These are phyloP conservation scores for Diaporthe sp. DNA, from an alignment of 2,329 filamentous ascomycete species.

Conservation along the genomic window DNA sequence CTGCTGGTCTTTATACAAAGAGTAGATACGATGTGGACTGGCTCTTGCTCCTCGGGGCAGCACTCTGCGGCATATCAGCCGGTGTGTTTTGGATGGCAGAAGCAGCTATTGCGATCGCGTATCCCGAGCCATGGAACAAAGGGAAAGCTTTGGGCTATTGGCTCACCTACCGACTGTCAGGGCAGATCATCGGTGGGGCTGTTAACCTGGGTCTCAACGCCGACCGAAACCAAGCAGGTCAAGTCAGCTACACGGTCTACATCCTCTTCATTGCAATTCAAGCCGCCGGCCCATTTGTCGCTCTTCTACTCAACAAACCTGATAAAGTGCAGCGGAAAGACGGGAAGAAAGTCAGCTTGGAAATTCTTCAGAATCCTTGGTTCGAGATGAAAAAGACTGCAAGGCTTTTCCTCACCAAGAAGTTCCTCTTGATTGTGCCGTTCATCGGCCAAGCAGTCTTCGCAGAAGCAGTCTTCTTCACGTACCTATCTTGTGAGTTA, in stretches of 20 bases:
- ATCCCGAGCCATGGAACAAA: slow-evolving; percentile 78
- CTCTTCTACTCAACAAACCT: slow-evolving; percentile 72
- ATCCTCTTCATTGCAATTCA: slow-evolving; percentile 80
- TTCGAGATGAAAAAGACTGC: slow-evolving; percentile 72
- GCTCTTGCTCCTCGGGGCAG: slow-evolving; percentile 77
- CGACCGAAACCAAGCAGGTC: slow-evolving; percentile 68
- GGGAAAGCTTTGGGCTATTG: slow-evolving; percentile 77
- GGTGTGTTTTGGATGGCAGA: slow-evolving; percentile 84
- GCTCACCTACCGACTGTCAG: slow-evolving; percentile 66
- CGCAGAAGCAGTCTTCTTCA: slow-evolving; percentile 79
- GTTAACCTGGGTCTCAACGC: slow-evolving; percentile 79
- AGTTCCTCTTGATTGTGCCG: slow-evolving; percentile 74
- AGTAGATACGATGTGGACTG: slow-evolving; percentile 78
- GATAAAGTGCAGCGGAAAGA: slow-evolving; percentile 74
- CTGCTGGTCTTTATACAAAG: slow-evolving; percentile 79
- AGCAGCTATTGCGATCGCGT: slow-evolving; percentile 79
- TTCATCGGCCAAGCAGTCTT: slow-evolving; percentile 81
- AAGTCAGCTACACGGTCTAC: slow-evolving; percentile 78
- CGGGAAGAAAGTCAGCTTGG: slow-evolving; percentile 71
- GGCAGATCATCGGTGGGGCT: slow-evolving; percentile 74
- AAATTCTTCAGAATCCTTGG: slow-evolving; percentile 68
- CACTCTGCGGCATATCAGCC: slow-evolving; percentile 77
- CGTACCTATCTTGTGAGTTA: slow-evolving; percentile 66
- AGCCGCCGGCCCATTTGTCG: slow-evolving; percentile 74
- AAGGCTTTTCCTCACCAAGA: slow-evolving; percentile 70